Base-by-base conservation (phyloP, 805 yeast species). In the Wickerhamomyces mucosus region DNA sequence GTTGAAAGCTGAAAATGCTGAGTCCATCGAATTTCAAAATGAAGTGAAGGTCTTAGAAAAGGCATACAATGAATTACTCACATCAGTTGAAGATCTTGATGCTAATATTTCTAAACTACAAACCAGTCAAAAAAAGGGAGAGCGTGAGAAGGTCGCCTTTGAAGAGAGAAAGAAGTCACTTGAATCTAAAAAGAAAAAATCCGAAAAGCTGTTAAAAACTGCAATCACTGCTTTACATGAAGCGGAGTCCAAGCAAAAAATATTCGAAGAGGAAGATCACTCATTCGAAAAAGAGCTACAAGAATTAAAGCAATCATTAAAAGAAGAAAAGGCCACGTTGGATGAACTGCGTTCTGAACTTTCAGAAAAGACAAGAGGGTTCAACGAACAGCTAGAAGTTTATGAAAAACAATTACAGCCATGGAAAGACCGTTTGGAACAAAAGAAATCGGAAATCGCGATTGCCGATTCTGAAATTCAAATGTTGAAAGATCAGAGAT, bases 161-260 rank as follows among this genome's bases (percentile, higher is more conserved):
- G 88, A 84, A 42, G 96, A 89, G 55, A 79, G 75, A 53, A 58
- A 68, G 32, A 85, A 81, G 54, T 83, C 80, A 50, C 53, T 75
- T 26, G 65, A 58, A 20, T 63, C 59, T 21, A 81, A 79, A 45
- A 63, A 63, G 26, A 71, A 67, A 42, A 82, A 80, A 44, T 60
- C 74, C 2, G 65, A 63, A 32, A 81, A 79, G 44, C 53, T 68
- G 1, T 59, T 75, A 26, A 63, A 63, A 13, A 46, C 64, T 3
- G 71, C 78, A 29, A 60, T 59, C 10, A 61, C 61, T 20, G 54
- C 68, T 0, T 45, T 73, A 6, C 51, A 57, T 2, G 63, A 71
- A 21, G 58, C 74, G 3, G 61, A 66, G 24, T 49, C 59, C 14
- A 69, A 72, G 44, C 50, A 78, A 5, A 53, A 61, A 7, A 62